Evolutionary conservation across 2,329 filamentous ascomycete genomes (phyloP).

Genomic region (Trichoderma lentiforme): DNA sequence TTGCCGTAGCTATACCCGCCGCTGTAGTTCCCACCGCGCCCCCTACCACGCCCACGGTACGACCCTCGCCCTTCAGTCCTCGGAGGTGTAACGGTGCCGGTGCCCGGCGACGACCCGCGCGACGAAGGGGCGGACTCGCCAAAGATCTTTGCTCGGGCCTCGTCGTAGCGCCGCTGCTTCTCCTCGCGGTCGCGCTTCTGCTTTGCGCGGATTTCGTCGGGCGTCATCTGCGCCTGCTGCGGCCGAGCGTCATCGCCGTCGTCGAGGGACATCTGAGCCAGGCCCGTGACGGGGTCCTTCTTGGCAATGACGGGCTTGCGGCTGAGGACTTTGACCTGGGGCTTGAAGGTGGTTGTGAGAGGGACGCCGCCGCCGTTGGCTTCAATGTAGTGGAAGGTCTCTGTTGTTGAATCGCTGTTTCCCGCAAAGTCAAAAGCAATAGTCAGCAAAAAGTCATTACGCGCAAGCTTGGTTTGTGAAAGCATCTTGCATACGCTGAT

Average conservation of each 20-base stretch:
- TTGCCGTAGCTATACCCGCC: conserved; percentile 22
- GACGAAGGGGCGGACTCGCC: conserved; percentile 58
- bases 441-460: not conserved
- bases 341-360: conserved; percentile 66
- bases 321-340: conserved; percentile 77
- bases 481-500: conserved; percentile 62
- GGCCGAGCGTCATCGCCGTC: conserved; percentile 60
- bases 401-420: conserved; percentile 61
- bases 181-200: conserved; percentile 80
- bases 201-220: conserved; percentile 74
- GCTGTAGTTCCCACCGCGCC: conserved; percentile 36
- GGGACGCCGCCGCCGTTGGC: conserved; percentile 58
- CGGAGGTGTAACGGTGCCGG: conserved; percentile 55
- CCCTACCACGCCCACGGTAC: conserved; percentile 46
- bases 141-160: conserved; percentile 83
- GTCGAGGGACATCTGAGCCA: conserved; percentile 44
- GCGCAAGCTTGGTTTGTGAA: not conserved
- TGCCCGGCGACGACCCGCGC: conserved; percentile 57
- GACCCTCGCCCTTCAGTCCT: conserved; percentile 33
- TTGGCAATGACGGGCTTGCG: conserved; percentile 70
- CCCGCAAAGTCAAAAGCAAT: not conserved
- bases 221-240: conserved; percentile 61
- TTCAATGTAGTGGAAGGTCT: conserved; percentile 73
- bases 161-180: conserved; percentile 86
- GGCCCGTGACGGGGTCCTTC: conserved; percentile 50